These are phyloP conservation scores for Mycena capillaripes DNA, from an alignment of 768 basidiomycete genomes.

Conservation along the genomic window DNA sequence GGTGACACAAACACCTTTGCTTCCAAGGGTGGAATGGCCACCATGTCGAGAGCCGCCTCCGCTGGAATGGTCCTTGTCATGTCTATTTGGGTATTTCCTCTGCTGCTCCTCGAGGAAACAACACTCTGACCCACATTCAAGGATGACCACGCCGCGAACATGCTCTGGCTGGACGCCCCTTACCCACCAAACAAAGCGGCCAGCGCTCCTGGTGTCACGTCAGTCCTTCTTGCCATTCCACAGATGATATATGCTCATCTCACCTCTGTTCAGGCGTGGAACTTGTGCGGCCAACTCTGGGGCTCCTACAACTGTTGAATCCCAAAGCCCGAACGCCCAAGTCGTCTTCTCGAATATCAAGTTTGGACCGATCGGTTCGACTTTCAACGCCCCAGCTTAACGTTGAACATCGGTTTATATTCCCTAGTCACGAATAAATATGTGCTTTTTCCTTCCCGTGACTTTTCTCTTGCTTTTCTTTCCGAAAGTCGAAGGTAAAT, in stretches of 20 bases:
- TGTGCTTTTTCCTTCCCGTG: not conserved
- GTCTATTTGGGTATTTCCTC: not conserved
- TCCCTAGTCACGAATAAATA: not conserved
- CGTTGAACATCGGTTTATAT: no score
- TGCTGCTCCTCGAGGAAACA: not conserved
- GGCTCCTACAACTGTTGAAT: not conserved
- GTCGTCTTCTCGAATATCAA: slow-evolving; percentile 9
- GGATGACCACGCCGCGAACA: not conserved
- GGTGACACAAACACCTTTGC: slow-evolving; percentile 54
- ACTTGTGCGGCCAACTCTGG: not conserved
- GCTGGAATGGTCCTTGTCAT: not conserved
- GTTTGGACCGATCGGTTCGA: slow-evolving; percentile 4
- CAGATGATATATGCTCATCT: not conserved
- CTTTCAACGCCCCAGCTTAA: not conserved
- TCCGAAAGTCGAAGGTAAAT: not conserved
- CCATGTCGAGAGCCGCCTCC: slow-evolving; percentile 20
- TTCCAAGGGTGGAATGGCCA: slow-evolving; percentile 48
- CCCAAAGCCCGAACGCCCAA: not conserved
- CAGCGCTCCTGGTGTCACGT: not conserved
- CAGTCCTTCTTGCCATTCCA: not conserved
- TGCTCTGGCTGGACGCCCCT: not conserved
- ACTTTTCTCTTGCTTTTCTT: not conserved
- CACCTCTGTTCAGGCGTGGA: not conserved
- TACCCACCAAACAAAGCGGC: not conserved
- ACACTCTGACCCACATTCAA: not conserved